phyloP scores from a whole-genome alignment of 2,329 filamentous ascomycete genomes.

The Pseudogymnoascus sp. region DNA sequence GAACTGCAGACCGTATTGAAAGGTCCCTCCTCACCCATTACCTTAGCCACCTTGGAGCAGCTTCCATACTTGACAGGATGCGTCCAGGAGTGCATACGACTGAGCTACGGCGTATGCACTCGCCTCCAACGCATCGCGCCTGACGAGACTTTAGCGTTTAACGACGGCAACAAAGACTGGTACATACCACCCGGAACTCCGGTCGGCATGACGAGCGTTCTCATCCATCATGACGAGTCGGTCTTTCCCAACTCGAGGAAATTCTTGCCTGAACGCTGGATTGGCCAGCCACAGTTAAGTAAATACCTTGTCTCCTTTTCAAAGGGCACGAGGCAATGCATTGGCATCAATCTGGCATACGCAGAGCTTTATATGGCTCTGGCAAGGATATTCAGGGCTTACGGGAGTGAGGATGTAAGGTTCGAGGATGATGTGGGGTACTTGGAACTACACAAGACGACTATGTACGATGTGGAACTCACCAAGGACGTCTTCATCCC shows the following conservation, averaged over 20 bases:
- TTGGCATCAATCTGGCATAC: constrained; percentile 30
- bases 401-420: constrained; percentile 16
- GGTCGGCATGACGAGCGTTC: constrained; percentile 33
- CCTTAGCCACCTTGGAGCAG: constrained; percentile 19
- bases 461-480: constrained; percentile 18
- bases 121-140: constrained; percentile 25
- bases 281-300: constrained; percentile 32
- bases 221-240: constrained; percentile 34
- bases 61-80: constrained; percentile 28
- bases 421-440: constrained; percentile 17
- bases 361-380: constrained; percentile 18
- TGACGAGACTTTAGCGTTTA: constrained; percentile 17
- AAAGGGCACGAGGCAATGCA: constrained; percentile 36
- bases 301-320: constrained; percentile 37
- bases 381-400: constrained; percentile 14
- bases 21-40: constrained; percentile 10
- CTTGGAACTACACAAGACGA: constrained; percentile 26
- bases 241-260: constrained; percentile 32
- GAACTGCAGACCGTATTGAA: constrained; percentile 28
- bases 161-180: constrained; percentile 16
- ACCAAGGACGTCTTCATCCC: constrained; percentile 18
- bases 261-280: constrained; percentile 37
- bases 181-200: constrained; percentile 27
- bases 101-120: constrained; percentile 26
- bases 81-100: constrained; percentile 30